phyloP scores from a whole-genome alignment of 306 rosid genomes.

The Ormosia emarginata region DNA sequence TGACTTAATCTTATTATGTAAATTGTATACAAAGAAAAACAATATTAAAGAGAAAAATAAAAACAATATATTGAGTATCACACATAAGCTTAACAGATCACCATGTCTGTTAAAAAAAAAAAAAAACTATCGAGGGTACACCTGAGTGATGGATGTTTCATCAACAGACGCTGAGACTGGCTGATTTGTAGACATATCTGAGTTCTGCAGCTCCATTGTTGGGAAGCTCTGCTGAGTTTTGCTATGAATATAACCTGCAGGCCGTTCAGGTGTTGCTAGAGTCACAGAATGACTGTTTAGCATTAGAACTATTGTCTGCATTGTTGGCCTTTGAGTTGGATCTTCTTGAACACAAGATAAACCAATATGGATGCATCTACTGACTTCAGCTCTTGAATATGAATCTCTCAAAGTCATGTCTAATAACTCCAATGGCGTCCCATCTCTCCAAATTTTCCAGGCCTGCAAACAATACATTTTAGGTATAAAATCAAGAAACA shows the following conservation, averaged over 20 bases:
- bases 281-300: slow-evolving; percentile 38
- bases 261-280: slow-evolving; percentile 26
- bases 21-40: neutral
- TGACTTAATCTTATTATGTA: too few relatives aligned
- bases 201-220: neutral
- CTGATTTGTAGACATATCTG: neutral
- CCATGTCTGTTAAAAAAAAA: neutral
- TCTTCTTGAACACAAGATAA: slow-evolving; percentile 53
- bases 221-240: neutral
- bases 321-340: slow-evolving; percentile 44
- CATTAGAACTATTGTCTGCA: slow-evolving; percentile 44
- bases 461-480: slow-evolving; percentile 23
- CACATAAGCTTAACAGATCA: neutral
- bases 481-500: neutral
- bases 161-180: neutral
- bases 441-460: slow-evolving; percentile 51
- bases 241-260: slow-evolving; percentile 27
- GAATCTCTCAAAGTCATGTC: slow-evolving; percentile 34
- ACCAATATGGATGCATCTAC: slow-evolving; percentile 52
- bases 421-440: slow-evolving; percentile 28
- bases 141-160: slow-evolving; percentile 23
- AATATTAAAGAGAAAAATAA: neutral
- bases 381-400: slow-evolving; percentile 38
- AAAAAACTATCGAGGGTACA: slow-evolving; percentile 8
- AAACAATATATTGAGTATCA: neutral